A percentile compares a stretch with the other conserved stretches of the same genome.
These are phyloP conservation scores for Diplosphaera chodatii DNA, from an alignment of 139 green algal species.

Conservation along the genomic window DNA sequence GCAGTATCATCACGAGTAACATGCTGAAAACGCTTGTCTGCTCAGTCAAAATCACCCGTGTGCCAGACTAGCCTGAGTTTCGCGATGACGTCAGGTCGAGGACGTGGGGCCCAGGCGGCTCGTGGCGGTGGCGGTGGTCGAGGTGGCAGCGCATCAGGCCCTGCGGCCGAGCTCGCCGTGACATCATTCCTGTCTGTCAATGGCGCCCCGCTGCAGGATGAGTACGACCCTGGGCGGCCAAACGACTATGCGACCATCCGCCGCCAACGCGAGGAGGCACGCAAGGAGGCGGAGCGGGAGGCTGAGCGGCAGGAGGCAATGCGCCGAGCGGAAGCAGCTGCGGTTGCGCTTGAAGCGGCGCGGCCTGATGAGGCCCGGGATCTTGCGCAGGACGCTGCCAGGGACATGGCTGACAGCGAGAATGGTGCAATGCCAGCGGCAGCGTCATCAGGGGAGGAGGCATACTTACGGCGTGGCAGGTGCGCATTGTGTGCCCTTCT, in stretches of 20 bases:
- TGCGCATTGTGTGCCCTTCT: too few relatives aligned
- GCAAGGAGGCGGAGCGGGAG: slow-evolving; percentile 63
- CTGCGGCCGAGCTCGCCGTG: neutral
- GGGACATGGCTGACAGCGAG: neutral
- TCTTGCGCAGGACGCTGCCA: slow-evolving; percentile 3
- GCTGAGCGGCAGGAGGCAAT: slow-evolving; percentile 55
- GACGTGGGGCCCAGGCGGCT: too few relatives aligned
- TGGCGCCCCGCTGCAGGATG: slow-evolving; percentile 39
- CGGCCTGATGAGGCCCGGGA: slow-evolving; percentile 1
- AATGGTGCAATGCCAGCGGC: neutral
- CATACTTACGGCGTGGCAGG: slow-evolving; percentile 23
- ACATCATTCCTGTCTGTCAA: neutral
- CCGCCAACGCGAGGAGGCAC: slow-evolving; percentile 19
- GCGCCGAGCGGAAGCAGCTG: slow-evolving; percentile 9
- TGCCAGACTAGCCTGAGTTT: too few relatives aligned
- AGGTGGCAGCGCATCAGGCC: neutral
- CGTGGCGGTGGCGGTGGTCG: neutral
- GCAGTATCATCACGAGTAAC: too few relatives aligned
- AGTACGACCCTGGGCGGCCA: slow-evolving; percentile 85
- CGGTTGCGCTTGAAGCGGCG: slow-evolving; percentile 1
- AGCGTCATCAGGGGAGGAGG: slow-evolving; percentile 36
- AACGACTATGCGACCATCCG: slow-evolving; percentile 86
- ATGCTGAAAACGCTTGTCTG: too few relatives aligned
- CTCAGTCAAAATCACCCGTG: too few relatives aligned
- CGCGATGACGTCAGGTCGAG: too few relatives aligned